Conservation (phyloP, 148 eudicot species). For the Rhododendron vialii region DNA sequence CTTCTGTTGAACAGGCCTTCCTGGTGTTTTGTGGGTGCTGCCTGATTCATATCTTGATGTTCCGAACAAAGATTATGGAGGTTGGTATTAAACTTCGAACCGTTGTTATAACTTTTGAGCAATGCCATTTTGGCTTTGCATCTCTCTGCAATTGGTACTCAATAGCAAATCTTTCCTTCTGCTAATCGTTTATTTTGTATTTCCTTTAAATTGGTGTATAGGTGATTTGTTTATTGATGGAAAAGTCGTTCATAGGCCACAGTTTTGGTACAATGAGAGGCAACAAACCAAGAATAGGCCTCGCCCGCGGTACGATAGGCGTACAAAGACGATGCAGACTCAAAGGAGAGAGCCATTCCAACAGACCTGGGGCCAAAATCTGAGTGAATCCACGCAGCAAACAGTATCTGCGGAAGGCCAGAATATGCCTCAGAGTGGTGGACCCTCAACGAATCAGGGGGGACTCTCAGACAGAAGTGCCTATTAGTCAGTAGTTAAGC, state of each 20-base stretch:
- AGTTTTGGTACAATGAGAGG: conserved; percentile 60
- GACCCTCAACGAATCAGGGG: conserved; percentile 19
- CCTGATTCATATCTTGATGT: conserved; percentile 97
- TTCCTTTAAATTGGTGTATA: conserved; percentile 15
- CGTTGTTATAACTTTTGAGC: not conserved
- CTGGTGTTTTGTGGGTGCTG: conserved; percentile 88
- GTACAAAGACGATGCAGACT: conserved; percentile 58
- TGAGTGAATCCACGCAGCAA: conserved; percentile 13
- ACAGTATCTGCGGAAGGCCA: conserved; percentile 14
- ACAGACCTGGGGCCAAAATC: conserved; percentile 25
- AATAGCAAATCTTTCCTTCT: not conserved
- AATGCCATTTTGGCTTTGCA: not conserved
- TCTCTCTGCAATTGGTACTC: not conserved
- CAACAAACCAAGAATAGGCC: conserved; percentile 46
- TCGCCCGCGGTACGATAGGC: conserved; percentile 71
- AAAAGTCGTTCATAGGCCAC: conserved; percentile 76
- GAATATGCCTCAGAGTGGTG: conserved; percentile 19
- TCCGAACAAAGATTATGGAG: conserved; percentile 97
- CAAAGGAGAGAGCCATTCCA: conserved; percentile 42
- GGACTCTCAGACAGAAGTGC: not conserved
- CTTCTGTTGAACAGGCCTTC: conserved; percentile 39
- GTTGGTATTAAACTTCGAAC: conserved; percentile 29
- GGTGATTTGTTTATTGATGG: conserved; percentile 84
- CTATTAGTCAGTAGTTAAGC: not conserved
- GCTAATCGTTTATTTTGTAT: not conserved